Base-by-base conservation (phyloP, 441 rosid genomes). In the Gossypium laxum region DNA sequence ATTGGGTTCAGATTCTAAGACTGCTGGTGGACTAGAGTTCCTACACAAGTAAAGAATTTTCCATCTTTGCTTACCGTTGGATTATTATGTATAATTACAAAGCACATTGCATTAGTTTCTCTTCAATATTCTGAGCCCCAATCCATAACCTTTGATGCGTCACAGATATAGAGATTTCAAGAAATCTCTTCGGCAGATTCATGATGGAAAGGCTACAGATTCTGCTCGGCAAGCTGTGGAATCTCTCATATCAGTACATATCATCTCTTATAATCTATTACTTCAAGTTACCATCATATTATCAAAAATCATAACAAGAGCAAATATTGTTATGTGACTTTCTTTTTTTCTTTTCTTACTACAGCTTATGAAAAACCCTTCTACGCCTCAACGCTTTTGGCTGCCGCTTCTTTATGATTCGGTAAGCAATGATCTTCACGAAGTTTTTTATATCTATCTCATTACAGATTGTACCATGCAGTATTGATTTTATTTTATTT, bases 341-440 rank as follows among this genome's bases (percentile, higher is more conserved):
- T 12, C 17, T 52, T 1, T 21, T 22, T 8, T 57, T 80, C 91
- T 54, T 32, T 11, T 43, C 28, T 11, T 12, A 63, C 22, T 63
- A 81, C 94, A 90, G 99, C 94, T 94, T 45, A 86, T 94, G 99
- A 85, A 83, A 75, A 94, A 85, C 78, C 85, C 96, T 12, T 92
- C 91, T 1, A 90, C 97, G 32, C 98, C 99, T 32, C 92, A 84
- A 70, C 92, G 87, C 68, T 92, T 94, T 81, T 94, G 96, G 97
- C 77, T 92, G 79, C 93, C 96, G n/a, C 89, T 94, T 79, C 86
- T 94, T 26, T 74, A 86, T 82, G 98, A 94, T 77, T 88, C 98
- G 19, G 98, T 92, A 72, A 88, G 87, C 60, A 15, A 14, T 52
- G 5, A 17, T 70, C 41, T 7, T 22, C 63, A 41, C 65, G 41